phyloP scores from a whole-genome alignment of 768 basidiomycete genomes.

The Boletus barrowsii region DNA sequence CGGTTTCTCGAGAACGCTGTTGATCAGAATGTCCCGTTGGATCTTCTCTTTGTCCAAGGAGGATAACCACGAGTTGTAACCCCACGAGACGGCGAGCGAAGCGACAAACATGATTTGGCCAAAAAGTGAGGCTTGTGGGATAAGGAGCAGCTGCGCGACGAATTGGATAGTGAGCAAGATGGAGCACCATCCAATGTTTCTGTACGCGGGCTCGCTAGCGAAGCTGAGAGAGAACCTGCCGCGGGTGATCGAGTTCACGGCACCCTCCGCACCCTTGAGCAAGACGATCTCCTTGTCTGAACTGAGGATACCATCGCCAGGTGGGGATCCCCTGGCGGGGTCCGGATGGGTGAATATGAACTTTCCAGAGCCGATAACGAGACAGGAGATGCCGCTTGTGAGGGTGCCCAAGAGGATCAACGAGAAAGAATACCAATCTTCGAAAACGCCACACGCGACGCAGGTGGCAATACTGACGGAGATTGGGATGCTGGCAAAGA shows the following conservation, averaged over 20 bases:
- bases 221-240: conserved; percentile 26
- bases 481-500: conserved; percentile 33
- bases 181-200: conserved; percentile 30
- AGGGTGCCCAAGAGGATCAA: conserved; percentile 35
- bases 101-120: conserved; percentile 36
- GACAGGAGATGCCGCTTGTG: conserved; percentile 30
- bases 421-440: conserved; percentile 34
- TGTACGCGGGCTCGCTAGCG: conserved; percentile 24
- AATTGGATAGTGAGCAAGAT: conserved; percentile 33
- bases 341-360: conserved; percentile 26
- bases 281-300: conserved; percentile 24
- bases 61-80: conserved; percentile 35
- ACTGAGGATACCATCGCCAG: conserved; percentile 30
- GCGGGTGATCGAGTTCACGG: conserved; percentile 30
- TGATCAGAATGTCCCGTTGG: conserved; percentile 25
- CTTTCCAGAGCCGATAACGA: conserved; percentile 33
- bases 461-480: conserved; percentile 28
- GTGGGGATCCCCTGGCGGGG: conserved; percentile 19
- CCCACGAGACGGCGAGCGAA: conserved; percentile 34
- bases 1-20: conserved; percentile 22
- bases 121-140: conserved; percentile 32
- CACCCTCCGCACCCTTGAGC: conserved; percentile 26
- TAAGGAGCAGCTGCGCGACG: conserved; percentile 33
- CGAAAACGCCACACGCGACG: conserved; percentile 25
- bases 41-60: conserved; percentile 36